Percentiles rank a stretch among this genome's conserved stretches.
phyloP scores from a whole-genome alignment of 1,139 yeast genomes.

The Blastobotrys petasosporus region DNA sequence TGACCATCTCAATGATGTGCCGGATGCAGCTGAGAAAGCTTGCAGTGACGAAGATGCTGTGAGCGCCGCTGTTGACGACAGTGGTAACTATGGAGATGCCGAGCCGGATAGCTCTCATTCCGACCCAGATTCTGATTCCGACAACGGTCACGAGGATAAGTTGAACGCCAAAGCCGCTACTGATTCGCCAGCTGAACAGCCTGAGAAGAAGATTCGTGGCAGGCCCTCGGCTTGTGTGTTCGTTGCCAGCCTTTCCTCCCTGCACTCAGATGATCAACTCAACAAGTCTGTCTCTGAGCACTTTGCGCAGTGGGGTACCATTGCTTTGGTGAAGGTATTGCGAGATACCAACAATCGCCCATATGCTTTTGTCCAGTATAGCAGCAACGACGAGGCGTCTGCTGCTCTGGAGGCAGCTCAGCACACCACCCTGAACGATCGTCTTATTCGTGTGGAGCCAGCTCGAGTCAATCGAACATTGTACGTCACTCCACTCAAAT shows the following conservation, averaged over 20 bases:
- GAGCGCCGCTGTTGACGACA: no score
- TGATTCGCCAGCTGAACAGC: background rate
- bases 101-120: no score
- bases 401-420: constrained; percentile 66
- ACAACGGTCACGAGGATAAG: background rate
- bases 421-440: constrained; percentile 61
- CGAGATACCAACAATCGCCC: constrained; percentile 82
- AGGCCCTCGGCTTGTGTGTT: constrained; percentile 83
- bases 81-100: no score
- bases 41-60: no score
- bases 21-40: no score
- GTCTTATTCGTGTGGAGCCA: constrained; percentile 78
- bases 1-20: no score
- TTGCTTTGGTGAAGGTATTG: constrained; percentile 74
- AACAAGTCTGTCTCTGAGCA: constrained; percentile 61
- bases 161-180: background rate
- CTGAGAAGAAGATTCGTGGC: constrained; percentile 8
- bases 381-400: constrained; percentile 63
- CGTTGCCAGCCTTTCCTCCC: constrained; percentile 68
- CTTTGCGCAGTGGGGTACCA: constrained; percentile 60
- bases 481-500: constrained; percentile 34
- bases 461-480: constrained; percentile 89
- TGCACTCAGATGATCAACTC: constrained; percentile 61
- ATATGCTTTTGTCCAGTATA: constrained; percentile 88
- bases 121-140: background rate